Conservation (phyloP, 2,329 filamentous ascomycete species). For the Spiromastix sp. region DNA sequence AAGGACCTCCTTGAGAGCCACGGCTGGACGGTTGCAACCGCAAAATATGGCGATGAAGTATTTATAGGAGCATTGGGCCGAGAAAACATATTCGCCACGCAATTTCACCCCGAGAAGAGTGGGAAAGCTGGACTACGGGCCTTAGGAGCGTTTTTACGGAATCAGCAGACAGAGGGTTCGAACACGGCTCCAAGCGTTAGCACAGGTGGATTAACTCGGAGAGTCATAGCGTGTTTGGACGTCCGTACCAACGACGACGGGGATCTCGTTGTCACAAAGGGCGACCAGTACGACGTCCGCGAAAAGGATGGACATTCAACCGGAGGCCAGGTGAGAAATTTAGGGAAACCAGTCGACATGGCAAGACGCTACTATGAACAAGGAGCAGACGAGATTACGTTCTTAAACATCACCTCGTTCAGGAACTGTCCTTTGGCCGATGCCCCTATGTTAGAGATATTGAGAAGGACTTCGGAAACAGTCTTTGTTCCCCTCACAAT, state of each 20-base stretch:
- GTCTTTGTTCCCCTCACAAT: slow-evolving; percentile 96
- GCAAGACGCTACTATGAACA: slow-evolving; percentile 90
- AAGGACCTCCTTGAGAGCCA: slow-evolving; percentile 63
- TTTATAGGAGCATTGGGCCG: slow-evolving; percentile 86
- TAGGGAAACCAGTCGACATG: slow-evolving; percentile 95
- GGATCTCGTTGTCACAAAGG: slow-evolving; percentile 94
- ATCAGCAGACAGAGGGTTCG: slow-evolving; percentile 48
- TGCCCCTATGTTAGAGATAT: slow-evolving; percentile 89
- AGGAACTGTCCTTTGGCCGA: slow-evolving; percentile 88
- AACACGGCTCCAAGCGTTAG: slow-evolving; percentile 9
- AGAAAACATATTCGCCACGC: slow-evolving; percentile 78
- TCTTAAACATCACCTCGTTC: slow-evolving; percentile 97
- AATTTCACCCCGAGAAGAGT: slow-evolving; percentile 97
- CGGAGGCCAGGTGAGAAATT: slow-evolving; percentile 64
- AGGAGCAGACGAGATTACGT: slow-evolving; percentile 92
- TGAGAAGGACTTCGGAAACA: slow-evolving; percentile 73
- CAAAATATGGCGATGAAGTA: slow-evolving; percentile 73
- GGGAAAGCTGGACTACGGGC: slow-evolving; percentile 79
- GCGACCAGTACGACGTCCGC: slow-evolving; percentile 95
- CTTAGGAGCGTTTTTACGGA: slow-evolving; percentile 76
- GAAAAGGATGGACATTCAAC: slow-evolving; percentile 60
- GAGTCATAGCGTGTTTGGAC: slow-evolving; percentile 92
- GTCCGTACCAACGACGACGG: slow-evolving; percentile 90
- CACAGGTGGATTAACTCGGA: slow-evolving; percentile 68
- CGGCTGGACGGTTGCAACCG: slow-evolving; percentile 89